Evolutionary conservation across 768 basidiomycete genomes (phyloP).

Genomic region (Boletus rufocinnamomeus): DNA sequence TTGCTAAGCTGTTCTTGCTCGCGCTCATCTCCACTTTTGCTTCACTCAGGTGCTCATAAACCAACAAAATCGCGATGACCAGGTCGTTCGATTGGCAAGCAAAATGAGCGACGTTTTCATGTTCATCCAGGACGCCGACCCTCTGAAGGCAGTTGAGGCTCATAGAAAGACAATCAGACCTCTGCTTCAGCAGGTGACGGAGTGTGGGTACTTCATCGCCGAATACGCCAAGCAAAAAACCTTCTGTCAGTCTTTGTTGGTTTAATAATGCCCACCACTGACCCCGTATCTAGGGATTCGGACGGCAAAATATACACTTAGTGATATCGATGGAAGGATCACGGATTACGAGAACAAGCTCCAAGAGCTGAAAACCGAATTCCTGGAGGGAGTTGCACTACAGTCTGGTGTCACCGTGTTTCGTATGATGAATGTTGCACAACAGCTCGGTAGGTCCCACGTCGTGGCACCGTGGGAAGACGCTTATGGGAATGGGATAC

Average conservation of each 20-base stretch:
- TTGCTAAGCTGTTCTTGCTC: not conserved
- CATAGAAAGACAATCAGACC: not conserved
- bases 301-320: too few relatives aligned
- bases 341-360: too few relatives aligned
- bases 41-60: not conserved
- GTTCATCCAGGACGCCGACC: slow-evolving; percentile 2
- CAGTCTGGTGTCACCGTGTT: too few relatives aligned
- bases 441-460: too few relatives aligned
- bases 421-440: too few relatives aligned
- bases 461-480: too few relatives aligned
- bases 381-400: too few relatives aligned
- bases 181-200: slow-evolving; percentile 12
- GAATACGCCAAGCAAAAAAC: slow-evolving; percentile 2
- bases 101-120: slow-evolving; percentile 1
- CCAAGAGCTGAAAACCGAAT: too few relatives aligned
- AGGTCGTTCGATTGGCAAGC: not conserved
- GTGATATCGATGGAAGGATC: too few relatives aligned
- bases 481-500: too few relatives aligned
- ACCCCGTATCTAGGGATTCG: not conserved
- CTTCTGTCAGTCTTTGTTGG: not conserved
- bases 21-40: not conserved
- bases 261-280: not conserved
- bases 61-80: not conserved
- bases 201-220: slow-evolving; percentile 10
- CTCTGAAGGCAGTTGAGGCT: not conserved